Conservation (phyloP, 108 stramenopile genomes). For the Nannochloropsis granulata region DNA sequence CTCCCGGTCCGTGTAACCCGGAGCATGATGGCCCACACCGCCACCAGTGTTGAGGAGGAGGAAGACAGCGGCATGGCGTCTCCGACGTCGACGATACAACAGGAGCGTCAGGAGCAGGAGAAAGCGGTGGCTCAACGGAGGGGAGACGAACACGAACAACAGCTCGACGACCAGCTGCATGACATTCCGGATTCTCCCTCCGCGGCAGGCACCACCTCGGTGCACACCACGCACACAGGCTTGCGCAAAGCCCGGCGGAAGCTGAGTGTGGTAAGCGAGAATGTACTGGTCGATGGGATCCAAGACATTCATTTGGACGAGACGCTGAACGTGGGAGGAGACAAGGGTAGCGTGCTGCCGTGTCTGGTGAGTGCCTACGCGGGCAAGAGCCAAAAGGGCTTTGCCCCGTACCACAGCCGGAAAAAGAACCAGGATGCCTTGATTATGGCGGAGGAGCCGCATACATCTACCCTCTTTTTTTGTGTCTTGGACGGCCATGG, state of each 20-base stretch:
- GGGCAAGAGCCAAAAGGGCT: conserved; percentile 88
- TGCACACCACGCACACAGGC: not conserved
- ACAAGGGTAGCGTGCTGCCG: not conserved
- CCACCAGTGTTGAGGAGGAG: no score
- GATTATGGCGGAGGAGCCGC: conserved; percentile 82
- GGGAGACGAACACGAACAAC: not conserved
- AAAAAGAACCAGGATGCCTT: conserved; percentile 97
- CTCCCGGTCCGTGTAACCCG: no score
- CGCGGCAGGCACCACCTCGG: not conserved
- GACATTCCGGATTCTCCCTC: not conserved
- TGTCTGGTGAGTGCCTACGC: conserved; percentile 45
- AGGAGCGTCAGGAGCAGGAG: no score
- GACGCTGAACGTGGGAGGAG: not conserved
- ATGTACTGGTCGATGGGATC: not conserved
- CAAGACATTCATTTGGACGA: not conserved
- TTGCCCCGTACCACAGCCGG: conserved; percentile 93
- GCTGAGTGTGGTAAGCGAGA: not conserved
- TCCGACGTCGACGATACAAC: no score
- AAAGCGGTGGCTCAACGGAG: no score
- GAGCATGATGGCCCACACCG: no score
- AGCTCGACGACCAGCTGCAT: not conserved
- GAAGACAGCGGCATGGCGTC: no score
- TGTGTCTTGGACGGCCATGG: conserved; percentile 96
- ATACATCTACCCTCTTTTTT: conserved; percentile 72
- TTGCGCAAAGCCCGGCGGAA: not conserved